phyloP scores from a whole-genome alignment of 225 moss, liverwort and hornwort genomes.

The Sphagnum contortum region DNA sequence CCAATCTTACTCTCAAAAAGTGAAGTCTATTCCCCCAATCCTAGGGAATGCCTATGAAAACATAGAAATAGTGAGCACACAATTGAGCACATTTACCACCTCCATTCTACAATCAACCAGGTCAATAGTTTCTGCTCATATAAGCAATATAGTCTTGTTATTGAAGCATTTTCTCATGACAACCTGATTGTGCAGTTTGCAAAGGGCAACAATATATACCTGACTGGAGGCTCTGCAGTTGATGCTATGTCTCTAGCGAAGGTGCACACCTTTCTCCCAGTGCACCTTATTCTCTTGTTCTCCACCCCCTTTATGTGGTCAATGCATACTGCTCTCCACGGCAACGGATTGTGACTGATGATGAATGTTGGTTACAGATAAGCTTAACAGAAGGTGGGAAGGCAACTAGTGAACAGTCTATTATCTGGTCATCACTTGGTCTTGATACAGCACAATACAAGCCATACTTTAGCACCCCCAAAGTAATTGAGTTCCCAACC shows the following conservation, averaged over 20 bases:
- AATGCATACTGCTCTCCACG: no score
- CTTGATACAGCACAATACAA: constrained; percentile 53
- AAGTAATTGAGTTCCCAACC: constrained; percentile 75
- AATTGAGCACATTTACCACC: no score
- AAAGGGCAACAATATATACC: constrained; percentile 50
- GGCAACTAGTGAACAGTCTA: constrained; percentile 26
- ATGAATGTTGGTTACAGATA: constrained; percentile 36
- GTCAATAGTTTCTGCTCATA: no score
- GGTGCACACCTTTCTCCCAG: constrained; percentile 22
- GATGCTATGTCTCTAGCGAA: constrained; percentile 68
- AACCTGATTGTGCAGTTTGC: constrained; percentile 26
- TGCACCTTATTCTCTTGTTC: neutral
- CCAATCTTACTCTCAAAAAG: no score
- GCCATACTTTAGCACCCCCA: constrained; percentile 68
- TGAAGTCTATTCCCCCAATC: no score
- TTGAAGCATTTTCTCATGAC: no score
- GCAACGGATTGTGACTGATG: no score
- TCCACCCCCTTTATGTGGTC: no score
- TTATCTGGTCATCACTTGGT: constrained; percentile 68
- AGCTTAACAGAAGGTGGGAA: constrained; percentile 36
- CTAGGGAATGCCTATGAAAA: no score
- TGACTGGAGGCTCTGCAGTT: constrained; percentile 67
- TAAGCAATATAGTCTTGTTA: no score
- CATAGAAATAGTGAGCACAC: no score
- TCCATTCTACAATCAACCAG: no score